Evolutionary conservation across 306 rosid species (phyloP), one percentile per base, ranked within the genome.

Genomic region (Vicia sativa): DNA sequence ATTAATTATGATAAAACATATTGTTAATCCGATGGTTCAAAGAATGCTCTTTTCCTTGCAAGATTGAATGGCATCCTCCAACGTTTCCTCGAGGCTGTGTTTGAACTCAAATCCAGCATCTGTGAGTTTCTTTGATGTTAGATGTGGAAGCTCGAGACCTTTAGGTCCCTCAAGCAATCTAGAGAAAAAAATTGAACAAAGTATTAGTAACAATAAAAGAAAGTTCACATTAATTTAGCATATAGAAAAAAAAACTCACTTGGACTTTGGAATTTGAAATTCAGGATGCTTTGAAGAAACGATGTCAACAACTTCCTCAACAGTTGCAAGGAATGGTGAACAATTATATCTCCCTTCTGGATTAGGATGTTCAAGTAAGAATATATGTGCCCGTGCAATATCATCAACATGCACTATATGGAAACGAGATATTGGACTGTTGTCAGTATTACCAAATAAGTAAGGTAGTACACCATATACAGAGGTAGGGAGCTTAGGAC

Each of bases 361-460:
- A 54, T 68, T 67, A 11, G 84, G 81, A 31, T 78, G 70, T 58
- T 85, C 85, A 44, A 85, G 74, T 7, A 81, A 78, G 69, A 79
- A 81, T 11, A 85, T 83, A 18, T 85, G 84, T 54, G 89, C 87
- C 48, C 87, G 60, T 0, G 72, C 80, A 26, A 81, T 55, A 26
- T 88, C 93, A 60, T 87, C 86, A n/a, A 82, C 84, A 60, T 87
- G 86, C 21, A 84, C 93, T 77, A 88, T 6, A 71, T 67, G 52
- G 0, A 31, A 1, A 34, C 68, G 67, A 6, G 63, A 55, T 4
- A 42, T 21, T 52, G 58, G 58, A 52, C 10, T 52, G 1, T 52
- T 52, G 9, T 52, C 58, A 21, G 19, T 19, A 11, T 21, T 73
- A 88, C 87, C 90, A 5, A 82, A 65, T 6, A 84, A n/a, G 70